These are phyloP conservation scores for Craspedostauros australis DNA, from an alignment of 108 stramenopile species.

Conservation along the genomic window DNA sequence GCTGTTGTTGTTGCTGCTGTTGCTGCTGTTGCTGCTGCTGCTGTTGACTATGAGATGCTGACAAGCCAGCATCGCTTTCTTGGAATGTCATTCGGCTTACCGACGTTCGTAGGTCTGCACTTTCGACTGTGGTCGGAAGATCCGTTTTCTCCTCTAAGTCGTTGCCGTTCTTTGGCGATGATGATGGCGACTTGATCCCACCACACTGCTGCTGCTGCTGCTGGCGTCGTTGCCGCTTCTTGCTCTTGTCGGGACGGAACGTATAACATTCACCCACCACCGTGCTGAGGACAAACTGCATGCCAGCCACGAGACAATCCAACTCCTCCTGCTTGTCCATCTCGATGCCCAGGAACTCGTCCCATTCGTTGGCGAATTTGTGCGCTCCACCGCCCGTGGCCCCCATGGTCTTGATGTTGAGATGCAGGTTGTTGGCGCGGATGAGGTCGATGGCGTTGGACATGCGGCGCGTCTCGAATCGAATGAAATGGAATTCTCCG, in stretches of 20 bases:
- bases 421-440: constrained; percentile 67
- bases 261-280: constrained; percentile 95
- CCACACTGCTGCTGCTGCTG: not conserved
- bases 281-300: constrained; percentile 92
- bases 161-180: not conserved
- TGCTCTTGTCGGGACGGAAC: constrained; percentile 64
- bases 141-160: not conserved
- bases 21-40: not conserved
- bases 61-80: too few relatives aligned
- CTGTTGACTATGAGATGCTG: not conserved
- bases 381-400: constrained; percentile 96
- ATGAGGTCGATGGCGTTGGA: constrained; percentile 88
- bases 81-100: not conserved
- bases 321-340: constrained; percentile 95
- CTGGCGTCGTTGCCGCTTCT: constrained; percentile 2
- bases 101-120: not conserved
- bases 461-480: constrained; percentile 94
- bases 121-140: not conserved
- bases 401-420: constrained; percentile 70
- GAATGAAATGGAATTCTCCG: constrained; percentile 94
- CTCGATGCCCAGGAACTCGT: constrained; percentile 75
- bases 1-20: constrained; percentile 1
- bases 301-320: constrained; percentile 91
- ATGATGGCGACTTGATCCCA: not conserved
- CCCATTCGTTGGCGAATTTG: constrained; percentile 89